Evolutionary conservation across 345 rosid species (phyloP), one percentile per base, ranked within the genome.

Genomic region (Orychophragmus violaceus): DNA sequence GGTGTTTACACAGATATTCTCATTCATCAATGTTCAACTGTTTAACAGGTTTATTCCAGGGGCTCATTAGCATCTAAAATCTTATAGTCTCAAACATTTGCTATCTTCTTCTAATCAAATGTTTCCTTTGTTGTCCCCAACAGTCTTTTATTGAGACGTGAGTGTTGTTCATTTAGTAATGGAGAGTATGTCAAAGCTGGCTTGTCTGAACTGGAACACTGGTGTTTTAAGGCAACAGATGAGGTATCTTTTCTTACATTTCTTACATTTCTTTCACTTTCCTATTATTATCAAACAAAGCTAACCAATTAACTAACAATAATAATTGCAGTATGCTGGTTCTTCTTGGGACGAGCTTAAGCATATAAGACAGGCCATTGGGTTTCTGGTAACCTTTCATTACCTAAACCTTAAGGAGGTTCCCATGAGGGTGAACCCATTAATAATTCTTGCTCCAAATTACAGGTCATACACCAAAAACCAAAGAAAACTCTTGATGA

Each of bases 171-270:
- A 3, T 91, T 91, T 72, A 91, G 97, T 59, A 86, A 91, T 64
- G 97, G 97, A 0, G 96, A 91, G 71, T 91, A 91, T 42, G 93
- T 88, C 10, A 91, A 91, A 73, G 89, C 96, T 13, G 97, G 97
- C 52, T 63, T 88, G 44, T 95, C 88, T 59, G 94, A 91, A 72
- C 69, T 91, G 75, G 93, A 91, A 71, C 91, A 88, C 45, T 91
- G 97, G 97, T 86, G 96, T 65, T 87, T 83, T 63, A 82, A 85
- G 42, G 97, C 97, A 76, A 90, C 95, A 0, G 95, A 90, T 58
- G 92, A 87, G 92, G 56, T 51, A 52, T 12, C 54, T 4, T 1
- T 22, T 23, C 24, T 8, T 18, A 44, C 0, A 12, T 1, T 22
- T 23, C 24, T 8, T 18, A 44, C 0, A 12, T 45, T 45, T 1